These are phyloP conservation scores for Aspergillus ochraceus DNA, from an alignment of 2,329 filamentous ascomycete genomes.

Conservation along the genomic window DNA sequence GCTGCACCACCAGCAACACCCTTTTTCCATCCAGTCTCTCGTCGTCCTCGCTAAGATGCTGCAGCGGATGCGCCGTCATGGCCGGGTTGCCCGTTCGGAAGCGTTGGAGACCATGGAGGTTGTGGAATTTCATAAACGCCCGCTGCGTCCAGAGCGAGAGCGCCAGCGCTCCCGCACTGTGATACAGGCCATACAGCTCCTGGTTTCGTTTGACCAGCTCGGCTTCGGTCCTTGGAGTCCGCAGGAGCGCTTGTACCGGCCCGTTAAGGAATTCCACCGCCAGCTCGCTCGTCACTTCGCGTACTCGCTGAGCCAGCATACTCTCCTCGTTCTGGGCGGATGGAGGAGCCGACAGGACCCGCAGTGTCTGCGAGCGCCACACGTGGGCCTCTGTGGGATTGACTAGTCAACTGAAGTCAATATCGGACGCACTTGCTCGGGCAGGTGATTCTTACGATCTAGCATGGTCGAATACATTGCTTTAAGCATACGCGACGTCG, in stretches of 20 bases:
- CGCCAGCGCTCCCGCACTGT: slow-evolving; percentile 13
- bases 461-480: slow-evolving; percentile 6
- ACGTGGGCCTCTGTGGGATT: slow-evolving; percentile 16
- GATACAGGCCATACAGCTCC: slow-evolving; percentile 8
- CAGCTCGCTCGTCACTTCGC: not conserved
- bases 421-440: not conserved
- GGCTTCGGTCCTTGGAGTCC: not conserved
- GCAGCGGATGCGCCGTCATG: slow-evolving; percentile 20
- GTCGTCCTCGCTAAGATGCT: slow-evolving; percentile 23
- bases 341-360: slow-evolving; percentile 12
- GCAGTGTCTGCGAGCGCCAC: slow-evolving; percentile 23
- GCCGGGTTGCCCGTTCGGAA: not conserved
- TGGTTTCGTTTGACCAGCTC: not conserved
- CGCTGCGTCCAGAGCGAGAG: slow-evolving; percentile 22
- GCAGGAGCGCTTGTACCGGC: slow-evolving; percentile 2
- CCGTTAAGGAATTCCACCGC: slow-evolving; percentile 1
- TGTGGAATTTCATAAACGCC: slow-evolving; percentile 11
- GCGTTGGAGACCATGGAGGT: not conserved
- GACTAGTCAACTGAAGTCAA: slow-evolving; percentile 7
- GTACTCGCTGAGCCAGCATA: not conserved
- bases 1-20: slow-evolving; percentile 18
- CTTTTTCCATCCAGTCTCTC: slow-evolving; percentile 13
- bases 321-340: not conserved
- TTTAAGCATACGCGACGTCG: not conserved
- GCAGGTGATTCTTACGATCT: slow-evolving; percentile 1